Base-by-base conservation (phyloP, 495 filamentous ascomycete species). In the Penicillium goetzii region DNA sequence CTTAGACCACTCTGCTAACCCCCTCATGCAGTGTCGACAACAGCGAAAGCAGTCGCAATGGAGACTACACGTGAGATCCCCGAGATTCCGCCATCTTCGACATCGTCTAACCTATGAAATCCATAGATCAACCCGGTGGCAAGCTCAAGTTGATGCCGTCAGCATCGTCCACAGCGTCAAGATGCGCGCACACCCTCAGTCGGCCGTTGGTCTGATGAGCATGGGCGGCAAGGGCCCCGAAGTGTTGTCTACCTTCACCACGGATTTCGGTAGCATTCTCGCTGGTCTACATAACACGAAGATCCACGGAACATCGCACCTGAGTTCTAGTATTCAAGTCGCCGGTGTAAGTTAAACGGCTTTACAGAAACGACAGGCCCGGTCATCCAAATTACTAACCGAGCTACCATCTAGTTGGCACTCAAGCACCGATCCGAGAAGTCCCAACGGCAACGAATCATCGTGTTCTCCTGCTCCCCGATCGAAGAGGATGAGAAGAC, bases 401-500 rank as follows among this genome's bases (percentile, higher is more conserved):
- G n/a, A 33, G 40, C 62, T 38, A 21, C 26, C 36, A 55, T 32
- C 56, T 59, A 97, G 92, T 85, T 99, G 59, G 95, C 95, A n/a
- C 84, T 99, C 65, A 99, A 98, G 81, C 95, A 99, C 76, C 89
- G 95, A 38, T 92, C 97, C 78, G 97, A 99, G 78, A 97, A 97
- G 71, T 90, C 90, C 38, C 93, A 97, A 76, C 86, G 89, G 53
- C 92, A 96, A 83, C 91, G 95, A 63, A 96, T 98, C 75, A 89
- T 99, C 73, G 92, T 92, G 21, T 98, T 99, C 78, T 92, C 91
- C 53, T 97, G 95, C 83, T 94, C 91, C 4, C 91, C 92, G 41
- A 89, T 99, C 69, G 86, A 84, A 43, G 95, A 99, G 74, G 88
- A 90, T 66, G 90, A 97, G 77, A 93, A 93, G 78, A 84, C 86